Conservation (phyloP, 2,329 filamentous ascomycete species). For the Didymella glomerata region DNA sequence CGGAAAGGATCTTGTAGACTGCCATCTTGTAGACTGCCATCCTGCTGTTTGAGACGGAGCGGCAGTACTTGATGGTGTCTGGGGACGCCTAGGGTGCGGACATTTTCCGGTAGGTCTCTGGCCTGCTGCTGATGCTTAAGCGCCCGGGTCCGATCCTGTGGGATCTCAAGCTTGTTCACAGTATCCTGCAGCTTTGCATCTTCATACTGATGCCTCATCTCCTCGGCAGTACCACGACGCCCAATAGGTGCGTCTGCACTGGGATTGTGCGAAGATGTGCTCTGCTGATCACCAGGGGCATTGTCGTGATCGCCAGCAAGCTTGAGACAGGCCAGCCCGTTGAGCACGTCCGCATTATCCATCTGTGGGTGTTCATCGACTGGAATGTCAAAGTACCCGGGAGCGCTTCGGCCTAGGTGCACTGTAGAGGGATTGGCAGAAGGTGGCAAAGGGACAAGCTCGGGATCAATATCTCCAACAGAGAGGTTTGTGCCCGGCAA, state of each 20-base stretch:
- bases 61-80: conserved; percentile 7
- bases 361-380: conserved; percentile 4
- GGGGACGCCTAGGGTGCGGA: neutral
- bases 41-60: conserved; percentile 8
- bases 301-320: neutral
- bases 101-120: neutral
- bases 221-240: neutral
- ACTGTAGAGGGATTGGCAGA: conserved; percentile 15
- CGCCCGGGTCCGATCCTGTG: neutral
- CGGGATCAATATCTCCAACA: conserved; percentile 25
- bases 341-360: conserved; percentile 1
- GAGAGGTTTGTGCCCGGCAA: conserved; percentile 39
- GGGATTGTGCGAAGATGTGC: neutral
- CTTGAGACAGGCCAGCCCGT: conserved; percentile 2
- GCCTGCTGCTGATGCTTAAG: conserved; percentile 3
- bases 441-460: conserved; percentile 17
- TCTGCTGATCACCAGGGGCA: neutral
- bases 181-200: neutral
- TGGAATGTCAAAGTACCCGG: conserved; percentile 27
- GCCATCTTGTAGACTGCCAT: neutral
- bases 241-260: neutral
- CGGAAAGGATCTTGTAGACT: neutral
- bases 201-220: neutral
- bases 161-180: neutral
- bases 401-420: neutral